A percentile compares a stretch with the other conserved stretches of the same genome.
Conservation (phyloP, 2,329 filamentous ascomycete species). For the Helicocarpus griseus region DNA sequence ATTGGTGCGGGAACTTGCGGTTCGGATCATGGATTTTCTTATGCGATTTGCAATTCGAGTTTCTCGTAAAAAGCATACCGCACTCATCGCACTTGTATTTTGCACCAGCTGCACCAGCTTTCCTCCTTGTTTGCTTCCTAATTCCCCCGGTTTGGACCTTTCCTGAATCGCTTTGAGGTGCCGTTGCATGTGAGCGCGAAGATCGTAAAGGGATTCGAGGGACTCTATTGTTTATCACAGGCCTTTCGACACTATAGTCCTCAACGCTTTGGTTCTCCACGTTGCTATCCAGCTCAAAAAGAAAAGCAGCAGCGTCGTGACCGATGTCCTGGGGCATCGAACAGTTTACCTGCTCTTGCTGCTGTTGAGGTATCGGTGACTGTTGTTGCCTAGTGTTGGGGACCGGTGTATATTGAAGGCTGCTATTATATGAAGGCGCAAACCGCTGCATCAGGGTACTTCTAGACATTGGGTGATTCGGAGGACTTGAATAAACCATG, state of each 20-base stretch:
- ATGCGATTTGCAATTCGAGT: slow-evolving; percentile 81
- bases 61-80: slow-evolving; percentile 68
- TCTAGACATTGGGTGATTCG: background rate
- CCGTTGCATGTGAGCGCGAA: slow-evolving; percentile 2
- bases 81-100: slow-evolving; percentile 66
- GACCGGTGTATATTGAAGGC: slow-evolving; percentile 1
- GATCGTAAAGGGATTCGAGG: slow-evolving; percentile 2
- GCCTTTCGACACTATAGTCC: slow-evolving; percentile 3
- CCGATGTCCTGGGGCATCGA: background rate
- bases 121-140: slow-evolving; percentile 6
- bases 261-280: slow-evolving; percentile 7
- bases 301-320: background rate
- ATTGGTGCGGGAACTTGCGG: slow-evolving; percentile 61
- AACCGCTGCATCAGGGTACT: slow-evolving; percentile 4
- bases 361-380: slow-evolving; percentile 7
- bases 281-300: slow-evolving; percentile 7
- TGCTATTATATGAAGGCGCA: background rate
- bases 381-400: background rate
- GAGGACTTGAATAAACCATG: slow-evolving; percentile 7
- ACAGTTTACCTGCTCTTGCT: slow-evolving; percentile 12
- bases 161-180: background rate
- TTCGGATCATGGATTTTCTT: slow-evolving; percentile 73
- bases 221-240: slow-evolving; percentile 2
- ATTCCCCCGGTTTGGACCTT: background rate
- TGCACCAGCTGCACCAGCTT: slow-evolving; percentile 42